Evolutionary conservation across 108 stramenopile species (phyloP), one percentile per base, ranked within the genome.

Genomic region (Skeletonema potamos): DNA sequence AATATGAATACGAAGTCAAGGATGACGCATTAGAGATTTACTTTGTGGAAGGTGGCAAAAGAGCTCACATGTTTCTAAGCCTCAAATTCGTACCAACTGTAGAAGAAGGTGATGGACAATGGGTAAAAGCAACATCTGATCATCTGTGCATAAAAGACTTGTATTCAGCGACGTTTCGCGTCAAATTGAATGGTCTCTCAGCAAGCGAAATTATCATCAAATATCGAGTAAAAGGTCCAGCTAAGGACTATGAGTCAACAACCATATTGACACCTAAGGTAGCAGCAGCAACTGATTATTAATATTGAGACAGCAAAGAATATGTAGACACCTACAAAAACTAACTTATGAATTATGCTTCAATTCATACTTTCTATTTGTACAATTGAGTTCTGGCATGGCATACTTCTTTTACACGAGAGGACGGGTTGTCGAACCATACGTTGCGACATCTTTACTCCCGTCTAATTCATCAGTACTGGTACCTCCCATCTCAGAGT

Each of bases 131-230:
- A 22, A 87, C 82, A 13, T 85, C 84, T 18, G 86, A 89, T 78
- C 88, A 89, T 62, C 58, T 89, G n/a, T 89, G 88, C 46, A 79
- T 89, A 60, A 89, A 89, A 58, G 88, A 89, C 72, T 72, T 89
- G 24, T 89, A 89, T 58, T 74, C 77, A 11, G 88, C 77, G 15
- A 74, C 74, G 12, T 89, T 89, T 67, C 68, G 71, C 29, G 79
- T 89, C 24, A 74, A 77, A 34, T 62, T 89, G 32, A 66, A 87
- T 62, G 88, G 88, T 3, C 43, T 89, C 60, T 69, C 76, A 4
- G 88, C 86, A 8, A 83, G 76, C 26, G 77, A 87, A 61, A 70
- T 89, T 11, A 30, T 82, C 29, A 89, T 87, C 28, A 87, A 83
- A 32, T 89, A 89, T 60, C 73, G 82, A 37, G 88, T 89, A 61